Conservation (phyloP, 2,329 filamentous ascomycete genomes). For the Aquanectria penicillioides region DNA sequence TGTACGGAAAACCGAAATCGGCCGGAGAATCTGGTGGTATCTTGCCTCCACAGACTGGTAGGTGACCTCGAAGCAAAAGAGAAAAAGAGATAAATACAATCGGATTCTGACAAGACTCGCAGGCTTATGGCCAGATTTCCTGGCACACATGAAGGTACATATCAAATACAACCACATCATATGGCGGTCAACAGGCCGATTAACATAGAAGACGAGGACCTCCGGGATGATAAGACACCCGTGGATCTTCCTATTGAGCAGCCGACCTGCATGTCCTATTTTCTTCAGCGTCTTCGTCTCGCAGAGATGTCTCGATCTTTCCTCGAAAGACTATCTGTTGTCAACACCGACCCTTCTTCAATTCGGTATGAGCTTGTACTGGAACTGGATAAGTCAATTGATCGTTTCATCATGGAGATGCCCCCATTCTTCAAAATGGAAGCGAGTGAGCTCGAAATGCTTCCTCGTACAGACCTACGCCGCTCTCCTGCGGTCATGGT, state of each 20-base stretch:
- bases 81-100: too few relatives aligned
- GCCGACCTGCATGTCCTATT: slow-evolving; percentile 50
- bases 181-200: slow-evolving; percentile 52
- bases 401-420: slow-evolving; percentile 40
- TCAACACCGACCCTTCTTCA: slow-evolving; percentile 41
- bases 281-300: slow-evolving; percentile 50
- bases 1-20: slow-evolving; percentile 48
- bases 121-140: slow-evolving; percentile 51
- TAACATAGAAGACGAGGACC: slow-evolving; percentile 51
- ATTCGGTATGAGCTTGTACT: slow-evolving; percentile 45
- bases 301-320: slow-evolving; percentile 50
- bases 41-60: slow-evolving; percentile 53
- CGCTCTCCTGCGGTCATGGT: slow-evolving; percentile 38
- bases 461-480: slow-evolving; percentile 36
- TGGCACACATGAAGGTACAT: slow-evolving; percentile 48
- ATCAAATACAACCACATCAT: slow-evolving; percentile 49
- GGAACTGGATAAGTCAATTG: slow-evolving; percentile 45
- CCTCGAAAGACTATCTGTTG: slow-evolving; percentile 44
- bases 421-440: slow-evolving; percentile 44
- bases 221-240: slow-evolving; percentile 42
- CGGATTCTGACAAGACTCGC: slow-evolving; percentile 13
- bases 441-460: slow-evolving; percentile 24
- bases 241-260: slow-evolving; percentile 43
- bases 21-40: slow-evolving; percentile 57
- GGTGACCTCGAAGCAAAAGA: slow-evolving; percentile 19